Base-by-base conservation (phyloP, 1,284 basidiomycete species). In the Dichomitus squalens region DNA sequence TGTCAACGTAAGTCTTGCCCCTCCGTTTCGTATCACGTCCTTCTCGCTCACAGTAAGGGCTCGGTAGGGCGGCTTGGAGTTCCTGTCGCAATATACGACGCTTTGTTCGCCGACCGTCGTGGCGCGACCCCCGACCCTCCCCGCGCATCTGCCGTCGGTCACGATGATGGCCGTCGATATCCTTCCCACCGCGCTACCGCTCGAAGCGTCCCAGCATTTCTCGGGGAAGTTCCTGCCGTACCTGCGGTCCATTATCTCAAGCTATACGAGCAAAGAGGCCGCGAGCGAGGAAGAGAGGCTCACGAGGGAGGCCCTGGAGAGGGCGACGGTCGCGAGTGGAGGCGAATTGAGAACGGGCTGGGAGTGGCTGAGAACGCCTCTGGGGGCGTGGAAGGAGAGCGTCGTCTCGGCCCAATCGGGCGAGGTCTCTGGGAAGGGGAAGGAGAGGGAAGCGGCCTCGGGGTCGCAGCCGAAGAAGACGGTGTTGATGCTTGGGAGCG, bases 101-200 rank as follows among this genome's bases (percentile, higher is more conserved):
- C 84, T 90, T 44, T 90, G 90, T 23, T 75, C 82, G 18, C 94
- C 94, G 0, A 87, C 85, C 68, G 94, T 86, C 70, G 80, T 76
- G 35, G 71, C 79, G 62, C 79, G 73, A 29, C 83, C 81, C 0
- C 55, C 68, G 3, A 66, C 69, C 7, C 73, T 79, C 11, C 79
- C 79, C 1, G 64, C 73, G 0, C 69, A 80, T 51, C 75, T 85
- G 2, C 83, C 84, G 0, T 76, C 80, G 0, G 79, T 93, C 4
- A 84, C 89, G 51, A 85, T 95, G 66, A 93, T 94, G 83, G 84
- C 90, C 0, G 88, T 95, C 49, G 95, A 96, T 68, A 96, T 96
- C 63, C 82, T 96, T 2, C 95, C 94, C 0, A 84, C 93, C 0
- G 85, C 90, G 52, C 79, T 96, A 14, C 90, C 93, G 21, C 75